phyloP scores from a whole-genome alignment of 1,139 yeast genomes.

The Magnusiomyces ingens region DNA sequence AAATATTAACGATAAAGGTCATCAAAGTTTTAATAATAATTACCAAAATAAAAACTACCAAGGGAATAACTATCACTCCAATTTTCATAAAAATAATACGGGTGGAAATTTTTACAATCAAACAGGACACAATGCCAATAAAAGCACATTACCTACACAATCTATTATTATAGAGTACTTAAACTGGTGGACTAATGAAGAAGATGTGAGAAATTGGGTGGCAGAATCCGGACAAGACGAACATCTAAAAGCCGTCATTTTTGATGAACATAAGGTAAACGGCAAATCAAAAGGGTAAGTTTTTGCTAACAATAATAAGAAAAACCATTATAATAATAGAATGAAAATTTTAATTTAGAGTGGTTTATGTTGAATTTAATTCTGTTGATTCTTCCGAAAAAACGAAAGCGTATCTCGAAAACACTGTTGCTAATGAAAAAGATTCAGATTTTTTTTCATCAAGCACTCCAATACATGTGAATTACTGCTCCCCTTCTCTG shows the following conservation, averaged over 20 bases:
- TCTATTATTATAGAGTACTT: conserved; percentile 24
- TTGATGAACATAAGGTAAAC: conserved; percentile 31
- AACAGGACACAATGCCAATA: conserved; percentile 6
- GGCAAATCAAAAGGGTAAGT: conserved; percentile 31
- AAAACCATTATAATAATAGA: neutral
- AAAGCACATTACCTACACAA: conserved; percentile 17
- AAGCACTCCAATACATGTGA: conserved; percentile 7
- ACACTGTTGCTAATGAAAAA: conserved; percentile 1
- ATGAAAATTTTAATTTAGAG: neutral
- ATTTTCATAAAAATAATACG: conserved; percentile 6
- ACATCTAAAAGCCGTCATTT: conserved; percentile 24
- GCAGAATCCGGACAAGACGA: conserved; percentile 24
- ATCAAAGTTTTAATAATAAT: neutral
- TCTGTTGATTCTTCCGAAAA: conserved; percentile 16
- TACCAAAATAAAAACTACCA: conserved; percentile 1
- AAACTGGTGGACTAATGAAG: conserved; percentile 33
- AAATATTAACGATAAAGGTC: neutral
- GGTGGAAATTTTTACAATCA: neutral
- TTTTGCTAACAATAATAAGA: neutral
- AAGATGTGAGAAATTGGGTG: conserved; percentile 31
- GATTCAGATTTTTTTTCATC: conserved; percentile 6
- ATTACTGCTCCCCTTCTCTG: conserved; percentile 15
- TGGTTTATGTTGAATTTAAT: conserved; percentile 20
- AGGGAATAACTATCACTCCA: neutral
- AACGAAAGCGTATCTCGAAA: conserved; percentile 14